Percentiles rank a stretch among this genome's conserved stretches.
Conservation (phyloP, 176 grass and related monocot genomes). For the Oryza meridionalis region DNA sequence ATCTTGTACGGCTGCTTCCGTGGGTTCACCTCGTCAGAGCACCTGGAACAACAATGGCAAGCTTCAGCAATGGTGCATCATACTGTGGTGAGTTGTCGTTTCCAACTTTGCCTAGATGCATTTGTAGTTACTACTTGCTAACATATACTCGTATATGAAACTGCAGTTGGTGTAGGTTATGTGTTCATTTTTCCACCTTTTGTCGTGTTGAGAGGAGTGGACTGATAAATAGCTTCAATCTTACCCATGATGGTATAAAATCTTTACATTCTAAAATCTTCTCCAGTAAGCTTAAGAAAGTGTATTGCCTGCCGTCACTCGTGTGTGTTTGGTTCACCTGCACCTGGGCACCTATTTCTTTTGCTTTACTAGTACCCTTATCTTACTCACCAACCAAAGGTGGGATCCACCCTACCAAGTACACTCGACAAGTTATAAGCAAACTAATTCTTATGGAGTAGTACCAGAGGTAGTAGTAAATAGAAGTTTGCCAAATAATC, state of each 20-base stretch:
- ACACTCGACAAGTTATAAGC: not conserved
- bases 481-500: not conserved
- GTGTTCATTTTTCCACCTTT: not conserved
- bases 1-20: slow-evolving; percentile 78
- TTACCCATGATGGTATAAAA: not conserved
- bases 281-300: not conserved
- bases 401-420: slow-evolving; percentile 23
- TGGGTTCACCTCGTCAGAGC: slow-evolving; percentile 84
- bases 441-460: not conserved
- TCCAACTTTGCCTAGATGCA: not conserved
- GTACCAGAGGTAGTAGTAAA: not conserved
- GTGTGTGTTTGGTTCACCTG: slow-evolving; percentile 22
- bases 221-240: not conserved
- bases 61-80: slow-evolving; percentile 1
- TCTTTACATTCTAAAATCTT: not conserved
- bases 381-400: slow-evolving; percentile 24
- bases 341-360: slow-evolving; percentile 14
- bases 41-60: slow-evolving; percentile 44
- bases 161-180: not conserved
- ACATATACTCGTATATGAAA: not conserved
- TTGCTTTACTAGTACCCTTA: slow-evolving; percentile 8
- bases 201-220: not conserved
- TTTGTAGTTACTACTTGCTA: not conserved
- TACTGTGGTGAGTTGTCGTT: not conserved
- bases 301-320: not conserved